Evolutionary conservation across 176 grass and related monocot species (phyloP).

Genomic region (Microstegium vimineum): DNA sequence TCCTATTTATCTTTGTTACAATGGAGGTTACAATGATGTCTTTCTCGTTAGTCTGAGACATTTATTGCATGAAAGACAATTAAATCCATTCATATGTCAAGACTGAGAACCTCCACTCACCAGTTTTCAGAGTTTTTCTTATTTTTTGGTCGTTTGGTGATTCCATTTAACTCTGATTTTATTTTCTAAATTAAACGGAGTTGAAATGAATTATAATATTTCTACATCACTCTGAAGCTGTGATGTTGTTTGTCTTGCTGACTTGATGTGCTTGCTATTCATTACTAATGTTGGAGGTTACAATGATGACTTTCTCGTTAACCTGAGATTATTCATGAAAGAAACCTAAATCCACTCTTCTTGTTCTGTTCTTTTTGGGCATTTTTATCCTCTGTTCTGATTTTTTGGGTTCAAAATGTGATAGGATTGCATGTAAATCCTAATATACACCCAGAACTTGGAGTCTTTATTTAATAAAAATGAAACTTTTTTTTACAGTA

Average conservation of each 20-base stretch:
- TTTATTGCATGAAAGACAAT: not conserved
- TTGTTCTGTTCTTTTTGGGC: not conserved
- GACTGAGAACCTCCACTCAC: not conserved
- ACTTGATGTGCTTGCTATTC: not conserved
- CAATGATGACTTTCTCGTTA: constrained; percentile 42
- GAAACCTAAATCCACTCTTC: not conserved
- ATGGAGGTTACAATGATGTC: constrained; percentile 23
- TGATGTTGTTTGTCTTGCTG: constrained; percentile 8
- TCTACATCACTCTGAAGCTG: not conserved
- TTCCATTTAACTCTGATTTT: not conserved
- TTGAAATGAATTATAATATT: not conserved
- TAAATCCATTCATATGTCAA: not conserved
- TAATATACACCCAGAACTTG: not conserved
- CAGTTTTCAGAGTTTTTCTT: not conserved
- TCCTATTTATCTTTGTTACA: not conserved
- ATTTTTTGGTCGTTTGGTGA: not conserved
- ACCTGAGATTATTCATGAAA: constrained; percentile 22
- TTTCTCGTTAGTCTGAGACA: constrained; percentile 42
- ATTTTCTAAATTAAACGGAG: not conserved
- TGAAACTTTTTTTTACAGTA: too few relatives aligned
- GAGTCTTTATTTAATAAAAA: not conserved
- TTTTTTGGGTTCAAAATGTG: not conserved
- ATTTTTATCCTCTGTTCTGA: not conserved
- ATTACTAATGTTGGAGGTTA: not conserved
- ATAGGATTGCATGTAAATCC: not conserved